Conservation (phyloP, 805 yeast genomes). For the Ogataea methanolica region DNA sequence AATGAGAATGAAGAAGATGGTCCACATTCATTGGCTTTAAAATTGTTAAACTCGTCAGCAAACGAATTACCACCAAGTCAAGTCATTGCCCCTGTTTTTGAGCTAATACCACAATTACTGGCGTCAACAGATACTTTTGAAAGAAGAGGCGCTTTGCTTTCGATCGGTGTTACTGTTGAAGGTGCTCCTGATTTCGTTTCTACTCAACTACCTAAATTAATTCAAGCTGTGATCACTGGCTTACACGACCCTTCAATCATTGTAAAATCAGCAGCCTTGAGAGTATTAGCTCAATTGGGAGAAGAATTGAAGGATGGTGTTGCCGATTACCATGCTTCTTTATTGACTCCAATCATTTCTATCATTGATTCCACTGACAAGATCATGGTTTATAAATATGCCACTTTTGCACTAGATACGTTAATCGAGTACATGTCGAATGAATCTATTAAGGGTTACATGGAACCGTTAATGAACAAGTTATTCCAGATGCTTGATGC, state of each 20-base stretch:
- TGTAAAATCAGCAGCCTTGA: slow-evolving; percentile 83
- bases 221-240: slow-evolving; percentile 71
- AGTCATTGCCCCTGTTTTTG: slow-evolving; percentile 75
- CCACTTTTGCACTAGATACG: slow-evolving; percentile 88
- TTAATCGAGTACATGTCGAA: slow-evolving; percentile 86
- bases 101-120: slow-evolving; percentile 52
- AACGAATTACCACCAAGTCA: slow-evolving; percentile 89
- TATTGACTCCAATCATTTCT: slow-evolving; percentile 80
- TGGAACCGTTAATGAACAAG: slow-evolving; percentile 87
- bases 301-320: slow-evolving; percentile 80
- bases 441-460: slow-evolving; percentile 73
- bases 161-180: slow-evolving; percentile 76
- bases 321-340: slow-evolving; percentile 76
- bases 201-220: slow-evolving; percentile 65
- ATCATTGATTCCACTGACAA: slow-evolving; percentile 84
- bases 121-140: slow-evolving; percentile 64
- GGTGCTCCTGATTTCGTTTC: slow-evolving; percentile 95
- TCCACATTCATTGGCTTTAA: slow-evolving; percentile 72
- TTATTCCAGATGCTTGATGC: slow-evolving; percentile 76
- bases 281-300: slow-evolving; percentile 73
- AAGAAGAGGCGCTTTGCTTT: slow-evolving; percentile 81
- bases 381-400: slow-evolving; percentile 81
- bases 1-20: slow-evolving; percentile 90
- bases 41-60: slow-evolving; percentile 74
- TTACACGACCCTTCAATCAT: slow-evolving; percentile 67